phyloP scores from a whole-genome alignment of 345 rosid genomes.

The Tarenaya hassleriana region DNA sequence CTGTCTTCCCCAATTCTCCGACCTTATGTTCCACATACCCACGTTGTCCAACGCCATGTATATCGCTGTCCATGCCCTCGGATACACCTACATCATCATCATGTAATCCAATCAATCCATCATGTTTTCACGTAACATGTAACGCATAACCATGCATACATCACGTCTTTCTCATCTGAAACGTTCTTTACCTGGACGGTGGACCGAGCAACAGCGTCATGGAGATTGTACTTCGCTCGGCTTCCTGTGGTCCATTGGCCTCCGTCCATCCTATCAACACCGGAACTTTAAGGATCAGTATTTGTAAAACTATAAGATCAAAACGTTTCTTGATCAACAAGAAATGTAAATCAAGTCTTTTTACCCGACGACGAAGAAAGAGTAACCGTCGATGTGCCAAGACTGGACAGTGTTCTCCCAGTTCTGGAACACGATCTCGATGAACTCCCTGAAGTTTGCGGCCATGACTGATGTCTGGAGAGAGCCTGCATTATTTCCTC shows the following conservation, averaged over 20 bases:
- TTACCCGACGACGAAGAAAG: conserved; percentile 93
- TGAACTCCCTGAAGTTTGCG: conserved; percentile 54
- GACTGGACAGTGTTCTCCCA: conserved; percentile 76
- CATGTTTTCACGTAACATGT: too few relatives aligned
- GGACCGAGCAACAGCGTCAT: conserved; percentile 71
- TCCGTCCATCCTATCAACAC: conserved; percentile 71
- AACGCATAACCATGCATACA: too few relatives aligned
- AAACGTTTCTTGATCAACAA: neutral
- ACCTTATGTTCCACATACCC: conserved; percentile 96
- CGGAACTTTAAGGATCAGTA: neutral
- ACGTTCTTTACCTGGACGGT: conserved; percentile 48
- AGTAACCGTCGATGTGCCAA: conserved; percentile 75
- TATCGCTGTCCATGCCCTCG: conserved; percentile 81
- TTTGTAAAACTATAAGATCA: neutral
- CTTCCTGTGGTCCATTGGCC: conserved; percentile 84
- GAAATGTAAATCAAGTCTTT: neutral
- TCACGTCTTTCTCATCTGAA: too few relatives aligned
- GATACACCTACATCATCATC: conserved; percentile 56
- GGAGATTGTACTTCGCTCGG: conserved; percentile 59
- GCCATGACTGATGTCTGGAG: conserved; percentile 70
- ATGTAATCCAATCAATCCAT: too few relatives aligned
- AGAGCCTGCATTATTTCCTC: conserved; percentile 54
- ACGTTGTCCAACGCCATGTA: conserved; percentile 86
- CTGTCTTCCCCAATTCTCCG: conserved; percentile 87
- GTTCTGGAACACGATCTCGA: conserved; percentile 85